Base-by-base conservation (phyloP, 108 stramenopile genomes). In the Skeletonema marinoi region DNA sequence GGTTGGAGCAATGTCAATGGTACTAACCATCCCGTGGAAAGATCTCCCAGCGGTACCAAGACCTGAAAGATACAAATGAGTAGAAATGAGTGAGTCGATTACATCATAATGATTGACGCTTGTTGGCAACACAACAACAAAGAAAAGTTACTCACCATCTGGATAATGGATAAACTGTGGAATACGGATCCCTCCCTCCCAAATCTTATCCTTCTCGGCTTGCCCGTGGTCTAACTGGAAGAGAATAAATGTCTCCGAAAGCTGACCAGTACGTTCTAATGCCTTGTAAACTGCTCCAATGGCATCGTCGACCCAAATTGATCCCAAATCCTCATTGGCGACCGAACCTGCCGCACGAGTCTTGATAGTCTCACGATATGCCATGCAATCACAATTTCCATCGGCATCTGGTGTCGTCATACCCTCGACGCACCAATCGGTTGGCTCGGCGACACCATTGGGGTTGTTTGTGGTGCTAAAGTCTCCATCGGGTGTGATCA, bases 171-270 rank as follows among this genome's bases (percentile, higher is more conserved):
- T 51, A 0, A 74, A 77, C 63, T 80, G 74, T 29, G 60, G 66
- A 17, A 83, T 80, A 1, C 81, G 81, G 25, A 72, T 51, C 14
- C 85, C 85, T 17, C 38, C 39, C 30, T 86, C 85, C 77, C 65
- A 86, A 2, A 86, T 25, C 25, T 29, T 58, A 7, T 67, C 44
- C 58, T 87, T 87, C 4, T 33, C 62, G 12, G 42, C 69, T 32
- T 68, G 25, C 0, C 86, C 86, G 72, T 87, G 86, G 67, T 87
- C 86, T 71, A 65, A 14, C 36, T 78, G 82, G 42, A 83, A 79
- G 14, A 87, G 21, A 13, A 87, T 51, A 13, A 87, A 51, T 3
- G 83, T 87, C 42, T 80, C 80, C 17, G 84, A 77, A 25, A 83
- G 75, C n/a, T 56, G 33, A 11, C 58, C 76, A 4, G 33, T 64